phyloP scores from a whole-genome alignment of 1,284 basidiomycete species.

The Rhizoctonia solani region DNA sequence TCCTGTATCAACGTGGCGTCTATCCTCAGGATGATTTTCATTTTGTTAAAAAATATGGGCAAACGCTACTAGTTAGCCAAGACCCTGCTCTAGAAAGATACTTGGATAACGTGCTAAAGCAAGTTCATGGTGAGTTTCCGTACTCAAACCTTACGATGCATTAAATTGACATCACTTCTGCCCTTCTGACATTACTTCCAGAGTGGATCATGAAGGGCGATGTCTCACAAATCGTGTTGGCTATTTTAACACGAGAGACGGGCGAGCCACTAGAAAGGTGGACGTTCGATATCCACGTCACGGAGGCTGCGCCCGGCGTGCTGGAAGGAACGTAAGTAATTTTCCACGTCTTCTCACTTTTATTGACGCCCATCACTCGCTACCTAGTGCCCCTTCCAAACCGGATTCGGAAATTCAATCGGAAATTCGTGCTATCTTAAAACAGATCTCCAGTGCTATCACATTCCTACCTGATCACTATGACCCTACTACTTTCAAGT shows the following conservation, averaged over 20 bases:
- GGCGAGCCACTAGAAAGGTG: constrained; percentile 92
- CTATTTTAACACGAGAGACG: constrained; percentile 94
- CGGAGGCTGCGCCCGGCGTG: constrained; percentile 50
- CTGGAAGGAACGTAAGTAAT: constrained; percentile 42
- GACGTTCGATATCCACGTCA: constrained; percentile 95
- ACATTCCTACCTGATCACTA: constrained; percentile 39
- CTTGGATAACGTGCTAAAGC: constrained; percentile 86
- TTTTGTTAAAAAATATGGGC: constrained; percentile 98
- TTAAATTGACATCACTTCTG: background rate
- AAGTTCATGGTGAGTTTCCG: constrained; percentile 77
- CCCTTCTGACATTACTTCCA: too few species aligned
- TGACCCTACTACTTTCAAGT: constrained; percentile 48
- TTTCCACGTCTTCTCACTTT: constrained; percentile 35
- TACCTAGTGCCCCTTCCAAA: constrained; percentile 57
- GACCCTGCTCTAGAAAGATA: constrained; percentile 93
- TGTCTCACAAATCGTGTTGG: constrained; percentile 91
- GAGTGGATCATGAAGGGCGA: constrained; percentile 92
- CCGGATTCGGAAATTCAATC: constrained; percentile 93
- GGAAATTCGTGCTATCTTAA: constrained; percentile 96
- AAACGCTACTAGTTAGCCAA: constrained; percentile 92
- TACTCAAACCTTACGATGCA: background rate
- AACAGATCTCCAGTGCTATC: constrained; percentile 79
- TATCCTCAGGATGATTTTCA: constrained; percentile 99
- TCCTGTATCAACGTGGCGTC: constrained; percentile 95
- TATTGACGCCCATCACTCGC: constrained; percentile 11